Percentiles rank a stretch among this genome's conserved stretches.
Conservation (phyloP, 2,329 filamentous ascomycete genomes). For the Trichoderma guizhouense region DNA sequence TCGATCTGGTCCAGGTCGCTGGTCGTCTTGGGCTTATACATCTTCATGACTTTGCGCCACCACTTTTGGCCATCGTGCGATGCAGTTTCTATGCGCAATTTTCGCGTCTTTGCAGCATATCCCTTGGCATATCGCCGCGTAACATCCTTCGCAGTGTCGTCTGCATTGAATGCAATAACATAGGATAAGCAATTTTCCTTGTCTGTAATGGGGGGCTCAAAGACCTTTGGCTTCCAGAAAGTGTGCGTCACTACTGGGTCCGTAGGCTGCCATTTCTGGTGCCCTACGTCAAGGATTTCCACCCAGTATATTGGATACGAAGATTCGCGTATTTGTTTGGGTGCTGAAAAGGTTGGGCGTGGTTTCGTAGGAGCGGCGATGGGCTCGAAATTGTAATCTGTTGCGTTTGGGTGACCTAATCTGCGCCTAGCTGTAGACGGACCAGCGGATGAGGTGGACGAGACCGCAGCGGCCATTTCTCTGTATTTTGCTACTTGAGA, state of each 20-base stretch:
- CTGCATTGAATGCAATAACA: conserved; percentile 78
- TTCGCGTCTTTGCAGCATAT: conserved; percentile 86
- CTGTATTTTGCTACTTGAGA: conserved; percentile 27
- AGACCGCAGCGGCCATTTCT: conserved; percentile 36
- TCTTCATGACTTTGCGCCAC: conserved; percentile 52
- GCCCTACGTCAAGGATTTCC: conserved; percentile 79
- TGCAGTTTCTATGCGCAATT: conserved; percentile 67
- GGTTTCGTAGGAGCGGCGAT: conserved; percentile 35
- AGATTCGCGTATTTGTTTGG: conserved; percentile 61
- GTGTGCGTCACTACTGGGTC: conserved; percentile 78
- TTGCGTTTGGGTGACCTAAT: conserved; percentile 53
- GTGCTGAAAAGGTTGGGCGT: conserved; percentile 33
- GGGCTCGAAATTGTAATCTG: conserved; percentile 50
- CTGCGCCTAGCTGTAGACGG: conserved; percentile 44
- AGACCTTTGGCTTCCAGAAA: conserved; percentile 68
- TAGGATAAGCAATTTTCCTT: conserved; percentile 75
- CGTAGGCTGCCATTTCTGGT: conserved; percentile 88
- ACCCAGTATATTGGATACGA: conserved; percentile 88
- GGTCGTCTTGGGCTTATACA: conserved; percentile 40
- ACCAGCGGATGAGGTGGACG: conserved; percentile 28
- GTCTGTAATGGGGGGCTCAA: conserved; percentile 83
- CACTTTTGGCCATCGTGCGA: conserved; percentile 48
- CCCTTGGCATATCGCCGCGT: conserved; percentile 84
- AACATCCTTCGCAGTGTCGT: conserved; percentile 76
- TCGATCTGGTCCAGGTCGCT: conserved; percentile 80